Evolutionary conservation across 2,329 filamentous ascomycete species (phyloP).

Genomic region (Apiospora pterosperma): DNA sequence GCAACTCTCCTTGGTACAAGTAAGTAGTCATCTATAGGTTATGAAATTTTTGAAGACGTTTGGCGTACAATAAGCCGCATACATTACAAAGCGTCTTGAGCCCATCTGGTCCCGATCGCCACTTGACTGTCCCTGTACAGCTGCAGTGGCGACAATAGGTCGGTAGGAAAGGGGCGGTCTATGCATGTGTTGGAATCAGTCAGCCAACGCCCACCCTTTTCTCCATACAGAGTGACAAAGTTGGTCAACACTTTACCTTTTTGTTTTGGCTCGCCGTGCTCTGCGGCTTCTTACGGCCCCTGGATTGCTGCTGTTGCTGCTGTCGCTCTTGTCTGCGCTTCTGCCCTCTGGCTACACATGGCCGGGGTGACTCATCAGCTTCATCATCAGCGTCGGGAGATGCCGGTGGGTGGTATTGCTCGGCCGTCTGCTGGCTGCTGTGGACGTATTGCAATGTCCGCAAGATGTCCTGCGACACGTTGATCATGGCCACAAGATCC

Average conservation of each 20-base stretch:
- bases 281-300: too few species aligned
- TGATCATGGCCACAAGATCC: slow-evolving; percentile 1
- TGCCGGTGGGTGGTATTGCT: background rate
- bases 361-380: background rate
- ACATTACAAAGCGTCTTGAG: background rate
- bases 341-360: background rate
- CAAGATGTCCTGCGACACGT: background rate
- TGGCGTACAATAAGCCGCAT: background rate
- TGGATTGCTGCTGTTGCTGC: background rate
- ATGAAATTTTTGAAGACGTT: background rate
- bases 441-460: background rate
- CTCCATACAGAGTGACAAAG: too few species aligned
- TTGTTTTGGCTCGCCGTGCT: background rate
- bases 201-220: too few species aligned
- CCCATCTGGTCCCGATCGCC: background rate
- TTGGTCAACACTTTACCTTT: background rate
- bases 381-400: background rate
- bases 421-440: background rate
- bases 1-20: background rate
- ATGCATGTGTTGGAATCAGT: background rate
- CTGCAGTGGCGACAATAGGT: background rate
- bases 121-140: background rate
- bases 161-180: background rate
- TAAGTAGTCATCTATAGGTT: background rate
- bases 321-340: background rate